phyloP scores from a whole-genome alignment of 257 asterid genomes.

The Gentiana dahurica region DNA sequence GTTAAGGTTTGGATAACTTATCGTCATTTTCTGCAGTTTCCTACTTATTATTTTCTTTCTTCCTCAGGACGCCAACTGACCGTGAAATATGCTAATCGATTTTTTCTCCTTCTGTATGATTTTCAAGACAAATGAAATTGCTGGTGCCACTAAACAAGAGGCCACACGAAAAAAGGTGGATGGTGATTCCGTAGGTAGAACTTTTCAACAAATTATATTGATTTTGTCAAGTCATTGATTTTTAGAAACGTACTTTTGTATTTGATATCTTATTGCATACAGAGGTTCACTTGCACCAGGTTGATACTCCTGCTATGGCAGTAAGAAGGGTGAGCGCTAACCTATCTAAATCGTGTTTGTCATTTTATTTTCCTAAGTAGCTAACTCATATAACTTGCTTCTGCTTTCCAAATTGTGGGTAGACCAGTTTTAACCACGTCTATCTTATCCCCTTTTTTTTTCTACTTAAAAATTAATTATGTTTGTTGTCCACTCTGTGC shows the following conservation, averaged over 20 bases:
- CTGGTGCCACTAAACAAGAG: constrained; percentile 34
- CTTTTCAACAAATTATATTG: constrained; percentile 4
- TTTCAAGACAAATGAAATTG: constrained; percentile 29
- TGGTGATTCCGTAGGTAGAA: constrained; percentile 38
- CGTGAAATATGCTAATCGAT: constrained; percentile 12
- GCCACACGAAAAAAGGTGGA: constrained; percentile 33
- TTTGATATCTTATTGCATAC: constrained; percentile 24
- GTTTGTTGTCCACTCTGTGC: constrained; percentile 22
- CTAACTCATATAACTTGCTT: too few relatives aligned
- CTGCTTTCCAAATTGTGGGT: too few relatives aligned
- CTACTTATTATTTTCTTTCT: constrained; percentile 2
- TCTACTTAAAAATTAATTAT: background rate
- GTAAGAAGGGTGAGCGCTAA: constrained; percentile 65
- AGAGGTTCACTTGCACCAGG: constrained; percentile 41
- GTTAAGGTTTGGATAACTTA: constrained; percentile 39
- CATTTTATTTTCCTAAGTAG: too few relatives aligned
- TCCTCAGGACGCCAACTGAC: too few relatives aligned
- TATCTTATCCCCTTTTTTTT: background rate
- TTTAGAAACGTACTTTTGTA: background rate
- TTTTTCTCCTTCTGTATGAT: constrained; percentile 14
- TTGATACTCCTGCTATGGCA: constrained; percentile 46
- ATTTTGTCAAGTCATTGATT: constrained; percentile 5
- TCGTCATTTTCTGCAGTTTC: constrained; percentile 5
- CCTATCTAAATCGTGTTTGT: constrained; percentile 1
- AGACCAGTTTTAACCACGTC: too few relatives aligned